Conservation (phyloP, 2,329 filamentous ascomycete genomes). For the Mycogone perniciosa region DNA sequence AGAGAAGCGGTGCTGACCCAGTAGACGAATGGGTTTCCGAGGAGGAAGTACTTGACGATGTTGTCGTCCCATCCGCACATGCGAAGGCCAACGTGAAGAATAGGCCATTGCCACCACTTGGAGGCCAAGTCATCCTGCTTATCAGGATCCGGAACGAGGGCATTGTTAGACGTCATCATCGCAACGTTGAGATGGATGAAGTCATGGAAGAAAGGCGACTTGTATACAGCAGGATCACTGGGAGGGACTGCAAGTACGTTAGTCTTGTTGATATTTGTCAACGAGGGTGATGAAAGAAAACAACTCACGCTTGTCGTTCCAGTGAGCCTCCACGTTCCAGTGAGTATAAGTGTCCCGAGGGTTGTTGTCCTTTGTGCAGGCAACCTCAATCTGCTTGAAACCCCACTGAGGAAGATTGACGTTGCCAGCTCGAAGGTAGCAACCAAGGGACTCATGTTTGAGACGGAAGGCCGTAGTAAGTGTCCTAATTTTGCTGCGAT, state of each 20-base stretch:
- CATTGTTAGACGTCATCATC: slow-evolving; percentile 99
- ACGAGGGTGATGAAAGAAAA: neutral
- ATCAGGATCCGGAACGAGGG: slow-evolving; percentile 91
- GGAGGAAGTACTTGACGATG: slow-evolving; percentile 95
- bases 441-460: slow-evolving; percentile 73
- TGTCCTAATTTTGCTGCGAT: slow-evolving; percentile 79
- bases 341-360: slow-evolving; percentile 91
- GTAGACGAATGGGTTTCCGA: slow-evolving; percentile 94
- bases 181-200: slow-evolving; percentile 97
- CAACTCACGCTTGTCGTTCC: slow-evolving; percentile 81
- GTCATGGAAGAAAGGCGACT: slow-evolving; percentile 94
- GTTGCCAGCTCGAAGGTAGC: slow-evolving; percentile 92
- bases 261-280: neutral
- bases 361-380: slow-evolving; percentile 88
- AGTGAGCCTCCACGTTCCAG: slow-evolving; percentile 97
- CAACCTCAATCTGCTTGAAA: slow-evolving; percentile 99
- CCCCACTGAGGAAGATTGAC: slow-evolving; percentile 98
- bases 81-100: slow-evolving; percentile 87
- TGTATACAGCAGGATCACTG: slow-evolving; percentile 85
- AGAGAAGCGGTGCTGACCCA: slow-evolving; percentile 85
- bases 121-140: slow-evolving; percentile 98
- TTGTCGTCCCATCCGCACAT: slow-evolving; percentile 99
- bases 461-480: slow-evolving; percentile 90
- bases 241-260: slow-evolving; percentile 60
- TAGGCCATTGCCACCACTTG: slow-evolving; percentile 96